Evolutionary conservation across 495 filamentous ascomycete species (phyloP), one percentile per base, ranked within the genome.

Genomic region (Clavariopsis aquatica): DNA sequence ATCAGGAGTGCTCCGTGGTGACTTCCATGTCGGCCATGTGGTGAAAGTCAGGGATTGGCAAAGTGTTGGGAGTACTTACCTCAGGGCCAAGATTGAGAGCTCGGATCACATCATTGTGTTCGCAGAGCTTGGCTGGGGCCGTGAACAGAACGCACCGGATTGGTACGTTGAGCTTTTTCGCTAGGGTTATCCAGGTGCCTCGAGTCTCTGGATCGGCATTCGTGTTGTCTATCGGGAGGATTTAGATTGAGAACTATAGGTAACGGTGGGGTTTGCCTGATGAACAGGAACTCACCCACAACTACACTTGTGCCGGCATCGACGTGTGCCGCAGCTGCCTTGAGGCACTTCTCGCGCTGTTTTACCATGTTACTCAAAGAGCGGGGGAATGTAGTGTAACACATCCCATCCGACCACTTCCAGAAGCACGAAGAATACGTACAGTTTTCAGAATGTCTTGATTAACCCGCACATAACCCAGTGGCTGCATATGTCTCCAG

Each of bases 71-170:
- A 66, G 62, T 52, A 66, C 70, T 64, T 69, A 72, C 68, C 76
- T 81, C 69, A 60, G 82, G 74, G 27, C 69, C 58, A 26, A 80
- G 78, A 65, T 90, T 91, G 54, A 93, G 77, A 0, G 91, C 86
- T 67, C 94, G 83, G 29, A 95, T 91, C 0, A 85, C 85, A 71
- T 94, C 89, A 71, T 98, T 98, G 75, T 98, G 94, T 72, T 89
- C 84, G 76, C 92, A 96, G 4, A 98, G 68, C 38, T 83, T 81
- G 10, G 84, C 70, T 1, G 85, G 76, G 17, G 91, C 85, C 51
- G 88, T 89, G 76, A 98, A 96, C 69, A 90, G 88, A 4, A 97
- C 76, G 70, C 93, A 95, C 27, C 95, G 88, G 60, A 96, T 89
- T 0, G 89, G 89, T 1, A 93, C 80, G 0, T 82, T 76, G 52